Percentiles rank a stretch among this genome's conserved stretches.
Evolutionary conservation across 495 filamentous ascomycete genomes (phyloP).

Genomic region (Aspergillus funiculosus): DNA sequence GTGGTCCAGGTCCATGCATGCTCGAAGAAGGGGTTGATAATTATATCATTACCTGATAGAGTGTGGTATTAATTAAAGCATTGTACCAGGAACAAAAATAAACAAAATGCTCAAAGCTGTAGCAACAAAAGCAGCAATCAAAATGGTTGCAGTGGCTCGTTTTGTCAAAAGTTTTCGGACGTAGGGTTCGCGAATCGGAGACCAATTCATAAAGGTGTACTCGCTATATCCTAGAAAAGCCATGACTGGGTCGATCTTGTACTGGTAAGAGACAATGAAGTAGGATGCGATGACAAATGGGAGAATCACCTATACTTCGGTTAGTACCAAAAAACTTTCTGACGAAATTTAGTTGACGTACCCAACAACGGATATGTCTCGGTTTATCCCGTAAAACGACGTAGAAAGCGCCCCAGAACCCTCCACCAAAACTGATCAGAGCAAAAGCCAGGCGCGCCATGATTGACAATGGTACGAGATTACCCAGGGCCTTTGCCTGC

Average conservation of each 20-base stretch:
- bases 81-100: slow-evolving; percentile 86
- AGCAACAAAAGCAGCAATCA: slow-evolving; percentile 66
- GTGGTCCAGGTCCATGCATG: no score
- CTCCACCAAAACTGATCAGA: slow-evolving; percentile 81
- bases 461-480: slow-evolving; percentile 81
- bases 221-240: slow-evolving; percentile 87
- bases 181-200: slow-evolving; percentile 79
- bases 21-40: neutral
- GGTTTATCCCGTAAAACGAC: slow-evolving; percentile 83
- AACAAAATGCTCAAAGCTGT: slow-evolving; percentile 74
- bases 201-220: slow-evolving; percentile 89
- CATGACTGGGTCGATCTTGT: slow-evolving; percentile 85
- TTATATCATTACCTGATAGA: neutral
- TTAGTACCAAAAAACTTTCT: slow-evolving; percentile 16
- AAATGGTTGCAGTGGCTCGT: slow-evolving; percentile 69
- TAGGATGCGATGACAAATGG: slow-evolving; percentile 90
- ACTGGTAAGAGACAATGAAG: slow-evolving; percentile 83
- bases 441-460: slow-evolving; percentile 79
- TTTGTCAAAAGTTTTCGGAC: slow-evolving; percentile 76
- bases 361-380: slow-evolving; percentile 71
- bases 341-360: slow-evolving; percentile 40
- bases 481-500: slow-evolving; percentile 87
- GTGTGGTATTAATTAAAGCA: slow-evolving; percentile 49
- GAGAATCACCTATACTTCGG: slow-evolving; percentile 66
- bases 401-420: slow-evolving; percentile 88